phyloP scores from a whole-genome alignment of 2,329 filamentous ascomycete genomes.

The Cordyceps tenuipes region DNA sequence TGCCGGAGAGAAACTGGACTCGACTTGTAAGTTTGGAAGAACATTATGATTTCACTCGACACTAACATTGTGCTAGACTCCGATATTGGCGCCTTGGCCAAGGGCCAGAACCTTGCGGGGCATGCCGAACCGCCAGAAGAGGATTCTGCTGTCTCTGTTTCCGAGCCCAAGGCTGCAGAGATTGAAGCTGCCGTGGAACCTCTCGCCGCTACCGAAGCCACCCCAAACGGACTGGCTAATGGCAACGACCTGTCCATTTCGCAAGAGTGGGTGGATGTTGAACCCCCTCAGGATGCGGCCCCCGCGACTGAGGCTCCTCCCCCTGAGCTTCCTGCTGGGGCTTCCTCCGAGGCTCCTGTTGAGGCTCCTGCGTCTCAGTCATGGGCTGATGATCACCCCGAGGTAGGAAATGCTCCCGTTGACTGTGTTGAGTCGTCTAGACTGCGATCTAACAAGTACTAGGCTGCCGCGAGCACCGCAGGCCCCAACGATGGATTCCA shows the following conservation, averaged over 20 bases:
- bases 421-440: background rate
- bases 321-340: too few relatives aligned
- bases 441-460: constrained; percentile 11
- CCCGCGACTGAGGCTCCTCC: constrained; percentile 49
- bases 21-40: constrained; percentile 55
- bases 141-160: constrained; percentile 31
- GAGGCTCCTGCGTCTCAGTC: constrained; percentile 42
- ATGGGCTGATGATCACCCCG: constrained; percentile 76
- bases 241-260: constrained; percentile 36
- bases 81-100: constrained; percentile 34
- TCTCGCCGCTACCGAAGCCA: background rate
- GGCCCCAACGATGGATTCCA: constrained; percentile 59
- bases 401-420: constrained; percentile 37
- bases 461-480: constrained; percentile 26
- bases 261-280: constrained; percentile 63
- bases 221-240: constrained; percentile 44
- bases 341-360: too few relatives aligned
- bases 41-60: background rate
- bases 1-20: constrained; percentile 53
- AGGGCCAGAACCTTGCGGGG: constrained; percentile 42
- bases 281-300: constrained; percentile 61
- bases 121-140: constrained; percentile 40
- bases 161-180: constrained; percentile 26
- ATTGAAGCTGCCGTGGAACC: constrained; percentile 22
- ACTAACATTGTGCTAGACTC: constrained; percentile 21